phyloP scores from a whole-genome alignment of 345 rosid species.

The Brassica incana region DNA sequence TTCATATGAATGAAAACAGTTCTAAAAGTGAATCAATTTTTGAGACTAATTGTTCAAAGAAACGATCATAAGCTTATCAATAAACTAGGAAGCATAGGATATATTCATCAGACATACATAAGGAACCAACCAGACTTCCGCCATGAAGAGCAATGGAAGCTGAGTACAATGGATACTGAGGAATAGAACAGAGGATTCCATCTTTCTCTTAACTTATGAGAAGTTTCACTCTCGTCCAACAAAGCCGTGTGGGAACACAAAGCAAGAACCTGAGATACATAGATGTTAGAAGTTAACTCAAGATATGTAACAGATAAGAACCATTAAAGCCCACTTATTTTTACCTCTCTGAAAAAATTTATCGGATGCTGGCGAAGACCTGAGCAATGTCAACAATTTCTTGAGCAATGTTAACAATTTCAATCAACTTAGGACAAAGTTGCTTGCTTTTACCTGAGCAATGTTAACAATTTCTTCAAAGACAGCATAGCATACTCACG shows the following conservation, averaged over 20 bases:
- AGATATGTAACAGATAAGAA: conserved; percentile 5
- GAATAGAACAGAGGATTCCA: conserved; percentile 95
- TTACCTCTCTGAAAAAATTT: conserved; percentile 92
- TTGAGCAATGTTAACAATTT: too few species aligned
- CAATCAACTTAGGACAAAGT: conserved; percentile 33
- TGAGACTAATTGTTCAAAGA: not conserved
- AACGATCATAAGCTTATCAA: conserved; percentile 1
- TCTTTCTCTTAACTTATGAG: conserved; percentile 77
- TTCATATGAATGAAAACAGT: too few species aligned
- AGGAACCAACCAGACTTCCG: conserved; percentile 66
- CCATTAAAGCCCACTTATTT: conserved; percentile 5
- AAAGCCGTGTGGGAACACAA: conserved; percentile 77
- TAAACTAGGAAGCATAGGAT: not conserved
- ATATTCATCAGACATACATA: not conserved
- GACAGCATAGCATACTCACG: conserved; percentile 76
- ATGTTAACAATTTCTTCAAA: conserved; percentile 91
- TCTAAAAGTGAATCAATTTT: conserved; percentile 5
- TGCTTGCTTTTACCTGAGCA: conserved; percentile 66
- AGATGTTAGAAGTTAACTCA: conserved; percentile 16
- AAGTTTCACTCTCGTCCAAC: conserved; percentile 88
- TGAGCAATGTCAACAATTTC: too few species aligned
- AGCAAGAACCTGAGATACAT: not conserved
- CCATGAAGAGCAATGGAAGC: conserved; percentile 98
- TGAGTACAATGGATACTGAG: conserved; percentile 96
- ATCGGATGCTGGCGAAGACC: conserved; percentile 84